Conservation (phyloP, 2,329 filamentous ascomycete species). For the Cadophora malorum region DNA sequence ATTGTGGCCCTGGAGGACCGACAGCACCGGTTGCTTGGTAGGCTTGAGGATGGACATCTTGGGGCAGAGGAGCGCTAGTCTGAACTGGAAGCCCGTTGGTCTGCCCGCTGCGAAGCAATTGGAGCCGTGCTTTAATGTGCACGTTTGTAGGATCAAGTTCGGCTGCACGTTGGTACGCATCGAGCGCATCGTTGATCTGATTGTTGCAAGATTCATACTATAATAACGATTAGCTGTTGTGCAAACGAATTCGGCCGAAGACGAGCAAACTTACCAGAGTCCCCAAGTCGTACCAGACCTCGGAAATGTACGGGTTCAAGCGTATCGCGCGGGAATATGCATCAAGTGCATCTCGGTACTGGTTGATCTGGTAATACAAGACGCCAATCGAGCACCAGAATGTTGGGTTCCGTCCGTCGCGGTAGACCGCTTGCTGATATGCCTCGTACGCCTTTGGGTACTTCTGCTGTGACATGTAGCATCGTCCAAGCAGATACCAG, state of each 20-base stretch:
- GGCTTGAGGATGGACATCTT: constrained; percentile 93
- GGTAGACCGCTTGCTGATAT: constrained; percentile 98
- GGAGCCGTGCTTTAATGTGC: constrained; percentile 94
- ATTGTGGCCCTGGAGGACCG: constrained; percentile 85
- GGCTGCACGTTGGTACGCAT: constrained; percentile 92
- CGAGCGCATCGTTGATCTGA: constrained; percentile 93
- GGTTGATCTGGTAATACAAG: constrained; percentile 99
- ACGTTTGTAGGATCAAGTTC: constrained; percentile 93
- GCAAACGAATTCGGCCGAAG: constrained; percentile 35
- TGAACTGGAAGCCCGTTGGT: constrained; percentile 74
- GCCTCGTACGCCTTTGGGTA: constrained; percentile 98
- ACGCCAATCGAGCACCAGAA: constrained; percentile 99
- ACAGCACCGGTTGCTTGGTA: constrained; percentile 86
- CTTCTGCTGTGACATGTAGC: constrained; percentile 99
- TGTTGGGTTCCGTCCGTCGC: constrained; percentile 94
- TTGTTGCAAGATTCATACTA: constrained; percentile 99
- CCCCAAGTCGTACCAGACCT: constrained; percentile 98
- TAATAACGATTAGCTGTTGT: constrained; percentile 34
- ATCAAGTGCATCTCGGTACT: constrained; percentile 96
- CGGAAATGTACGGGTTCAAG: constrained; percentile 96
- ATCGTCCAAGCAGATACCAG: constrained; percentile 96
- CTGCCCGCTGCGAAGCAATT: constrained; percentile 84
- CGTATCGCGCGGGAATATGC: constrained; percentile 97
- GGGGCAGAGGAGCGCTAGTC: constrained; percentile 82
- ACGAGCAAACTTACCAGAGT: constrained; percentile 74